Evolutionary conservation across 1,139 yeast species (phyloP), one percentile per base, ranked within the genome.

Genomic region (Geotrichum europaeum): DNA sequence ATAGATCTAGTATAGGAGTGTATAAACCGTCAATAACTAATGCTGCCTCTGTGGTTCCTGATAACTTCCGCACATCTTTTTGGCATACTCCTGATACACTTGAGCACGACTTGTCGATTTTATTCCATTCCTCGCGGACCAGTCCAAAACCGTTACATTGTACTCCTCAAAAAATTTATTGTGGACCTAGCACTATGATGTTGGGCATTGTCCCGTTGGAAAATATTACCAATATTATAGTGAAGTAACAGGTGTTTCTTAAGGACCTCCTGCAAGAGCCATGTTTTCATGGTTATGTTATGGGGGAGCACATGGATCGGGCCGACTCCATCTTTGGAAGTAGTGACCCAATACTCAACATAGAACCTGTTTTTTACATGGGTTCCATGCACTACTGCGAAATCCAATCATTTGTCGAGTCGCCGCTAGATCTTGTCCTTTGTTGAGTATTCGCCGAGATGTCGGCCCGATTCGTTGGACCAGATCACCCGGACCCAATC

Each of bases 281-380:
- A 5, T 5, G 52, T 5, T 15, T 24, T 51, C 53, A 51, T 24
- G 2, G 15, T 51, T 3, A 20, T 24, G 12, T 6, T n/a, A 13
- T 51, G 58, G 3, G 34, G 57, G 52, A 51, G n/a, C n/a, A 53
- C 20, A 10, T 20, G 52, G 9, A 43, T 51, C n/a, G 40, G 58
- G n/a, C 50, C 52, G 5, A 43, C 50, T 13, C 52, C 50, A 9
- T 53, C 18, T 9, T 34, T 12, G 18, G 25, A 13, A 34, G 18
- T 34, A 10, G 9, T 9, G 18, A n/a, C 50, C 51, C 52, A 43
- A n/a, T 49, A 53, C 13, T 51, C 30, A 20, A 53, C 56, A 36
- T 43, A 40, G 18, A 10, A 32, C 34, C 34, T 6, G 34, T 6
- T 10, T 18, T 22, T 3, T 24, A 22, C 24, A 3, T 52, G 15